Conservation (phyloP, 2,329 filamentous ascomycete species). For the Diaporthe sp. region DNA sequence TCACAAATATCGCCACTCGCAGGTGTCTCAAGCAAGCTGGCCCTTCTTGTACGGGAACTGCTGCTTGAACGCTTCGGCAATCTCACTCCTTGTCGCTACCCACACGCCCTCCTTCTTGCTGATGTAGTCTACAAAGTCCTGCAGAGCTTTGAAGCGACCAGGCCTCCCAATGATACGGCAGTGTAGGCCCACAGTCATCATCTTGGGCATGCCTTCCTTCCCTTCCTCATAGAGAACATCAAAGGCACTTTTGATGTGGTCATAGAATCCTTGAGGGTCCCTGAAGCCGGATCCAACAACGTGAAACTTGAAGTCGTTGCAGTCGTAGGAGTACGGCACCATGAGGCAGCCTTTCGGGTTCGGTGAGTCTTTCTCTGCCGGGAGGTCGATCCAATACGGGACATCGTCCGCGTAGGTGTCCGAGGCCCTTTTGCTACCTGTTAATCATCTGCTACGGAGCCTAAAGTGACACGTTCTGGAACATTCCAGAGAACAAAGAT, state of each 20-base stretch:
- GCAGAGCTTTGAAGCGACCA: conserved; percentile 62
- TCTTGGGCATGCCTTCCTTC: conserved; percentile 61
- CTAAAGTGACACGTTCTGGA: no score
- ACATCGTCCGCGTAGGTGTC: conserved; percentile 68
- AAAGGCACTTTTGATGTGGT: conserved; percentile 64
- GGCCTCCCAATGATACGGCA: conserved; percentile 66
- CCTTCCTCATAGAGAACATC: conserved; percentile 67
- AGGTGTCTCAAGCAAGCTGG: conserved; percentile 43
- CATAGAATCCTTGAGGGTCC: conserved; percentile 57
- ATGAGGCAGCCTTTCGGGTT: conserved; percentile 63
- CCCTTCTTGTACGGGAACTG: conserved; percentile 62
- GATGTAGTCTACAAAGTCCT: conserved; percentile 67
- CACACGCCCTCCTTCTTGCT: conserved; percentile 64
- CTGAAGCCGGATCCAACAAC: conserved; percentile 57
- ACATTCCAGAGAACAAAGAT: no score
- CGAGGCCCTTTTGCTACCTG: no score
- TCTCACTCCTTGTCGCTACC: conserved; percentile 66
- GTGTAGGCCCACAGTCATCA: conserved; percentile 70
- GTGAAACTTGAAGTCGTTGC: conserved; percentile 63
- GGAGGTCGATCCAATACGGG: conserved; percentile 67
- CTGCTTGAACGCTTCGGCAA: conserved; percentile 61
- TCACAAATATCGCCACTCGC: no score
- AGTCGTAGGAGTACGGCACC: conserved; percentile 67
- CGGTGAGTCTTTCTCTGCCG: conserved; percentile 56
- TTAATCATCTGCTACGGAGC: no score